A percentile compares a stretch with the other conserved stretches of the same genome.
Evolutionary conservation across 805 yeast species (phyloP).

Genomic region (Alloascoidea hylecoeti): DNA sequence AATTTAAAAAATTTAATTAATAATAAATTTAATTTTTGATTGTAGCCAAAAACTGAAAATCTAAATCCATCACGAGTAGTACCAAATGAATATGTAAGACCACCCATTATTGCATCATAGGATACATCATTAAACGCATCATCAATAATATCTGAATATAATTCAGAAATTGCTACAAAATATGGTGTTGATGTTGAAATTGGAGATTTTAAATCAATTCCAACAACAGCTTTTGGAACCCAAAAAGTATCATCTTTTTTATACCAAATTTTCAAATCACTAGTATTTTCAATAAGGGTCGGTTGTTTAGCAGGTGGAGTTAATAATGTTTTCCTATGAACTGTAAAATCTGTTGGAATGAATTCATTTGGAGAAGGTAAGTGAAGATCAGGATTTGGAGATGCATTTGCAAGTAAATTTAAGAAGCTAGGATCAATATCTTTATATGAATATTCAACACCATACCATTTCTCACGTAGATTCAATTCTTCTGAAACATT

Average conservation of each 20-base stretch:
- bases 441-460: slow-evolving; percentile 55
- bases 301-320: slow-evolving; percentile 38
- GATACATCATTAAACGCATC: slow-evolving; percentile 66
- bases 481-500: slow-evolving; percentile 33
- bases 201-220: slow-evolving; percentile 39
- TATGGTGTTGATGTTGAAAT: slow-evolving; percentile 43
- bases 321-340: slow-evolving; percentile 26
- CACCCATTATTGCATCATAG: slow-evolving; percentile 78
- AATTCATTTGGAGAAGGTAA: slow-evolving; percentile 70
- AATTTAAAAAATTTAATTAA: slow-evolving; percentile 44
- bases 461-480: slow-evolving; percentile 73
- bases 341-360: slow-evolving; percentile 66
- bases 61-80: slow-evolving; percentile 59
- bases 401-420: slow-evolving; percentile 12
- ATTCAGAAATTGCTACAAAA: slow-evolving; percentile 38
- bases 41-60: slow-evolving; percentile 63
- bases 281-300: slow-evolving; percentile 35
- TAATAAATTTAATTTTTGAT: slow-evolving; percentile 60
- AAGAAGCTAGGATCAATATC: slow-evolving; percentile 26
- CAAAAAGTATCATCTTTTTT: slow-evolving; percentile 82
- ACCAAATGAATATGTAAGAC: slow-evolving; percentile 42
- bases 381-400: slow-evolving; percentile 23
- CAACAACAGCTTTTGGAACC: slow-evolving; percentile 74
- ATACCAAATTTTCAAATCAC: slow-evolving; percentile 59
- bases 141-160: slow-evolving; percentile 57